Evolutionary conservation across 2,329 filamentous ascomycete genomes (phyloP), one percentile per base, ranked within the genome.

Genomic region (Penicillium sp.): DNA sequence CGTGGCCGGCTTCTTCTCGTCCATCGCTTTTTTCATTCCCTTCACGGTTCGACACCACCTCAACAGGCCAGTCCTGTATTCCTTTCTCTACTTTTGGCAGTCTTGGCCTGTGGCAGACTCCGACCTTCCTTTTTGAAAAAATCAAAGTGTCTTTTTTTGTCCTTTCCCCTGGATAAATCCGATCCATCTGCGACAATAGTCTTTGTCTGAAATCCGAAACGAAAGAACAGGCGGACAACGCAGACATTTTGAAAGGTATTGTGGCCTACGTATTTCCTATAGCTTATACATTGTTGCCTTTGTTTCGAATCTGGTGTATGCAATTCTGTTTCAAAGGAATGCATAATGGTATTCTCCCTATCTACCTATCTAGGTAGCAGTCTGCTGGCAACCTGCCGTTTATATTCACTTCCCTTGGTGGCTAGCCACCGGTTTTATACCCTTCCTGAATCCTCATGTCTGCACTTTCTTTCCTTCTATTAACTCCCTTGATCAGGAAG

Each of bases 51-150:
- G 54, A 53, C 48, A 51, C n/a, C n/a, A n/a, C 32, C 47, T 35
- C 16, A 39, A 44, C 57, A 57, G 61, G 60, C 61, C 49, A 62
- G 61, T 55, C 60, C 59, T 62, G 56, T 57, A 41, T 56, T 49
- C 38, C 49, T 52, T 54, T 57, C 49, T 39, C 44, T 60, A 45
- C 47, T 46, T 48, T 41, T 18, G 13, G 15, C 17, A 14, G 45
- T 30, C 47, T 37, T 47, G 6, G 25, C 25, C 25, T 45, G 48
- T 50, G 46, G 44, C 59, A 48, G 44, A 53, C 53, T 52, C 44
- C 47, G 37, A 51, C 52, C 49, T 50, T 57, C 55, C 46, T 59
- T 60, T 40, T n/a, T n/a, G n/a, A n/a, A n/a, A 32, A 9, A 22
- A 22, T 22, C 9, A 22, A 22, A 9, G 5, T 16, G 16, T n/a